Conservation (phyloP, 106 monocot genomes). For the Vanilla planifolia region DNA sequence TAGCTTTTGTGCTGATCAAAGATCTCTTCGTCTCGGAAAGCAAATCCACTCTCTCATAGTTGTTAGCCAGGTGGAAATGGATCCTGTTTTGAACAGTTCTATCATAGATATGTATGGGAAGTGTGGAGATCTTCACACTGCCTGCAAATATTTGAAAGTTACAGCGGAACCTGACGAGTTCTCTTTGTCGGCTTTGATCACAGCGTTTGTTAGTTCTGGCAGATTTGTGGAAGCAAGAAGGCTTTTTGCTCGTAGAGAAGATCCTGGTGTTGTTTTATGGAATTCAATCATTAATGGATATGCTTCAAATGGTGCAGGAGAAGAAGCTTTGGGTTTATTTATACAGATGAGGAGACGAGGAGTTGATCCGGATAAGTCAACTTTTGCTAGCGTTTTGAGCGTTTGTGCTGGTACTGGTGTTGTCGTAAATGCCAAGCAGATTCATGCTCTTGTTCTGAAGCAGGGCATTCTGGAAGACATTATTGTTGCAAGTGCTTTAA, state of each 20-base stretch:
- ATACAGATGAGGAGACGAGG: slow-evolving; percentile 26
- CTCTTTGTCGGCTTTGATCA: slow-evolving; percentile 51
- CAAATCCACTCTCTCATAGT: slow-evolving; percentile 50
- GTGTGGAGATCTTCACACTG: slow-evolving; percentile 51
- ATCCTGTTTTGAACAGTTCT: slow-evolving; percentile 45
- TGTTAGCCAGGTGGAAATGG: slow-evolving; percentile 23
- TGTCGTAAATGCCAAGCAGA: slow-evolving; percentile 23
- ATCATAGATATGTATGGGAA: slow-evolving; percentile 80
- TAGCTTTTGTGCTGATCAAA: slow-evolving; percentile 42
- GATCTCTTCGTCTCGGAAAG: slow-evolving; percentile 25
- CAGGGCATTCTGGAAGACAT: slow-evolving; percentile 28
- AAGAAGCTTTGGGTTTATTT: slow-evolving; percentile 37
- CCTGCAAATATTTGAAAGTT: slow-evolving; percentile 13
- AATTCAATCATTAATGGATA: slow-evolving; percentile 58
- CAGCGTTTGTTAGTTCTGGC: slow-evolving; percentile 33
- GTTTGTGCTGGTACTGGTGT: slow-evolving; percentile 16
- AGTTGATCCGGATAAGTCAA: slow-evolving; percentile 31
- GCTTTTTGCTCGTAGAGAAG: slow-evolving; percentile 31
- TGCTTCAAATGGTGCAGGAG: slow-evolving; percentile 14
- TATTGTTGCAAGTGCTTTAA: slow-evolving; percentile 41
- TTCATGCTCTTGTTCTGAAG: slow-evolving; percentile 40
- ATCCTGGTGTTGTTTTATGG: slow-evolving; percentile 40
- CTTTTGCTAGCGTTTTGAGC: slow-evolving; percentile 39
- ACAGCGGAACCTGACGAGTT: slow-evolving; percentile 48
- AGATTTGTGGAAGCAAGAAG: slow-evolving; percentile 35